Evolutionary conservation across 306 rosid genomes (phyloP), one percentile per base, ranked within the genome.

Genomic region (Ziziphus jujuba): DNA sequence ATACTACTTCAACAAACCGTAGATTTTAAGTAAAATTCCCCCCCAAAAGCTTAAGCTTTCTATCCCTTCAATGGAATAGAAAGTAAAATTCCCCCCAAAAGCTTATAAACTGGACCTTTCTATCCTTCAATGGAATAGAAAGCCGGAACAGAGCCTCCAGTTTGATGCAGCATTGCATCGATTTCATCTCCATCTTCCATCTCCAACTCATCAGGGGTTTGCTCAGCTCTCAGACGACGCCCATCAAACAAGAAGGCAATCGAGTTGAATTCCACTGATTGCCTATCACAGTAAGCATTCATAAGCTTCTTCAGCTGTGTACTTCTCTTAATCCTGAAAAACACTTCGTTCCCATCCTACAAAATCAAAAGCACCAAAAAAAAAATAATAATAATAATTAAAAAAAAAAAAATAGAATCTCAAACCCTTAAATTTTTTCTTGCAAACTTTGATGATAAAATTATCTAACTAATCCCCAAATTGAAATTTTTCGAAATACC

Each of bases 161-260:
- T 87, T 80, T 90, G 95, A 63, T 90, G 96, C 66, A 90, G 87
- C 93, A 90, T 87, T 14, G 95, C 96, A 35, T 85, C 95, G 0
- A 90, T 87, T 57, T 90, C 95, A 60, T 90, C 97, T 6, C 95
- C 97, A 24, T 90, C 96, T 74, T 90, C 96, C 96, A 90, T 90
- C 71, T 90, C 95, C 75, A 90, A 68, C 91, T 87, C 93, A 15
- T 90, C 93, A 0, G 96, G 93, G 55, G 96, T 89, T 77, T 89
- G 93, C 72, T 84, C 93, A 1, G 89, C 84, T 10, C 90, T 73
- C 16, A 90, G 87, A 38, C 91, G 87, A 25, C 89, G 91, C 2
- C 96, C 93, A 70, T 90, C 93, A 63, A 90, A 85, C 53, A 87
- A 75, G 68, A 90, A 90, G 8, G 96, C 96, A 66, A 87, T 87